Percentiles rank a stretch among this genome's conserved stretches.
Evolutionary conservation across 805 yeast species (phyloP).

Genomic region (Monosporozyma siamensis): DNA sequence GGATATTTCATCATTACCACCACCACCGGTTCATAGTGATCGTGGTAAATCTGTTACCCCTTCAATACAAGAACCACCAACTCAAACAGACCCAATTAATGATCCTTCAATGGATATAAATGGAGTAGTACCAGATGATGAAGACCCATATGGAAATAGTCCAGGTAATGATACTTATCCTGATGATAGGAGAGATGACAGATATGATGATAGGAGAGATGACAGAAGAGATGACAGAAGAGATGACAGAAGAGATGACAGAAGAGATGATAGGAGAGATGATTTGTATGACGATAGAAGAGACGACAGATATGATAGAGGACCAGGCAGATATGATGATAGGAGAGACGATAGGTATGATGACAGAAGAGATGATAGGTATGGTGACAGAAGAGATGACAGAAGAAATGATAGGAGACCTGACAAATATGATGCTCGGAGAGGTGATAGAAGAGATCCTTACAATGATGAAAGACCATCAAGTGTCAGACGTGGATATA

Average conservation of each 20-base stretch:
- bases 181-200: not conserved
- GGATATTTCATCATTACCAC: conserved; percentile 15
- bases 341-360: not conserved
- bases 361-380: not conserved
- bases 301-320: not conserved
- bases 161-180: not conserved
- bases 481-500: not conserved
- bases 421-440: not conserved
- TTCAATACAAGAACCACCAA: not conserved
- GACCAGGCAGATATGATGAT: not conserved
- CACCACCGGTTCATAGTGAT: conserved; percentile 22
- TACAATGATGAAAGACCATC: not conserved
- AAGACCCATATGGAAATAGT: not conserved
- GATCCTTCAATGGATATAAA: too few species aligned
- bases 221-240: not conserved
- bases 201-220: not conserved
- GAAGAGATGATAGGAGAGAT: conserved; percentile 1
- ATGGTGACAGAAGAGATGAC: not conserved
- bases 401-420: not conserved
- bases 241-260: not conserved
- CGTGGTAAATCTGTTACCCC: conserved; percentile 8
- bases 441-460: not conserved
- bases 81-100: not conserved
- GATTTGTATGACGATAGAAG: not conserved
- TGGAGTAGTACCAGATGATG: not conserved